These are phyloP conservation scores for Colletotrichum sp. DNA, from an alignment of 2,329 filamentous ascomycete genomes.

Conservation along the genomic window DNA sequence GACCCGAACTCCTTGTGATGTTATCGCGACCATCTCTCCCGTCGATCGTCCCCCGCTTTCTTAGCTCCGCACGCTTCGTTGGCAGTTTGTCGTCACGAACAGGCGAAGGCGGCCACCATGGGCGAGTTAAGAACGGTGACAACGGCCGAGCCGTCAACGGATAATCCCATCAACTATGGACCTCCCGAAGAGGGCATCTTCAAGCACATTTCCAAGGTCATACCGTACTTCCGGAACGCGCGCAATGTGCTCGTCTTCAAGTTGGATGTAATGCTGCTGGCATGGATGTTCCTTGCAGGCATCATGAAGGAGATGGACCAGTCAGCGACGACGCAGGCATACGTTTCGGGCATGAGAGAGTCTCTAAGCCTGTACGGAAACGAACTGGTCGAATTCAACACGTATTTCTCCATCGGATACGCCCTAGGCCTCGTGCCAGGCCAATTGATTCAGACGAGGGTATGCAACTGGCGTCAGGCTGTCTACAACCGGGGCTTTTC, in stretches of 20 bases:
- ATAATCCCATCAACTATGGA: constrained; percentile 7
- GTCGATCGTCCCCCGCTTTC: neutral
- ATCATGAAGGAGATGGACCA: constrained; percentile 35
- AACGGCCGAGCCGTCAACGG: neutral
- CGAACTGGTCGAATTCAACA: constrained; percentile 27
- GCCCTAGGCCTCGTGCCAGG: constrained; percentile 29
- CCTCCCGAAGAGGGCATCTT: constrained; percentile 18
- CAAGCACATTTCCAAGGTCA: constrained; percentile 18
- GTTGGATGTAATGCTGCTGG: constrained; percentile 36
- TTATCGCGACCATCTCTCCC: neutral
- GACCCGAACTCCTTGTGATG: neutral
- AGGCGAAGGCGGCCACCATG: neutral
- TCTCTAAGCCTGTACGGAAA: constrained; percentile 37
- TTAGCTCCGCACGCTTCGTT: neutral
- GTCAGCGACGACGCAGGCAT: constrained; percentile 40
- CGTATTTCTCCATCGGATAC: constrained; percentile 27
- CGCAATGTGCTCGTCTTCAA: constrained; percentile 39
- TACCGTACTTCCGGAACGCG: constrained; percentile 33
- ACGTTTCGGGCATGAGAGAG: constrained; percentile 44
- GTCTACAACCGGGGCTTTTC: neutral
- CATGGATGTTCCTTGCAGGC: constrained; percentile 36
- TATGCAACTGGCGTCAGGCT: neutral
- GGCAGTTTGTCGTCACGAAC: too few species aligned
- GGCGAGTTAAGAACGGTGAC: neutral
- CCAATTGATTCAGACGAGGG: constrained; percentile 30